A percentile compares a stretch with the other conserved stretches of the same genome.
phyloP scores from a whole-genome alignment of 1,139 yeast species.

The Yamadazyma conglobata region DNA sequence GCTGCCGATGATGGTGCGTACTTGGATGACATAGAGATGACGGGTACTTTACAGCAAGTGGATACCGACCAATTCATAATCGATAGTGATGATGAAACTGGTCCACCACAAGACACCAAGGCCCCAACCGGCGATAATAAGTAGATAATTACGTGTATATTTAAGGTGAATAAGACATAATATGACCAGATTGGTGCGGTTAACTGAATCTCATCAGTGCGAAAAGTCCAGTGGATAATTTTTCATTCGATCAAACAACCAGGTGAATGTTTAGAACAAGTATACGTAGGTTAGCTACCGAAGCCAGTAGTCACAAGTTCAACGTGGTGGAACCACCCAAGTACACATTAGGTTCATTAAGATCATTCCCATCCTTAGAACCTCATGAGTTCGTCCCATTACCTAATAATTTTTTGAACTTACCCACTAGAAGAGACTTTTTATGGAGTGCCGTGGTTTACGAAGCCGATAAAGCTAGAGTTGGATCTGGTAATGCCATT shows the following conservation, averaged over 20 bases:
- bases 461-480: slow-evolving; percentile 88
- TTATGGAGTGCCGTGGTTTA: slow-evolving; percentile 92
- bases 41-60: slow-evolving; percentile 14
- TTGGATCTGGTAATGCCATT: slow-evolving; percentile 82
- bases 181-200: no score
- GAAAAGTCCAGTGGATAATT: no score
- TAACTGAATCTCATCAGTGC: no score
- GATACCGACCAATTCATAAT: slow-evolving; percentile 29
- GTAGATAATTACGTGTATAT: no score
- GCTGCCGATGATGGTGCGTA: slow-evolving; percentile 22
- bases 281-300: slow-evolving; percentile 34
- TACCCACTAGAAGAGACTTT: slow-evolving; percentile 83
- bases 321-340: slow-evolving; percentile 53
- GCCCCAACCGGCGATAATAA: no score
- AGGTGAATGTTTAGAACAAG: slow-evolving; percentile 10
- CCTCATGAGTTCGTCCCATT: slow-evolving; percentile 77
- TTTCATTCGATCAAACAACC: no score
- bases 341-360: slow-evolving; percentile 75
- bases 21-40: slow-evolving; percentile 16
- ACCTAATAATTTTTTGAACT: slow-evolving; percentile 61
- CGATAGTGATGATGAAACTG: slow-evolving; percentile 45
- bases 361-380: slow-evolving; percentile 86
- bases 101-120: slow-evolving; percentile 3
- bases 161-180: no score
- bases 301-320: slow-evolving; percentile 14